phyloP scores from a whole-genome alignment of 257 asterid genomes.

The Solanum okadae region DNA sequence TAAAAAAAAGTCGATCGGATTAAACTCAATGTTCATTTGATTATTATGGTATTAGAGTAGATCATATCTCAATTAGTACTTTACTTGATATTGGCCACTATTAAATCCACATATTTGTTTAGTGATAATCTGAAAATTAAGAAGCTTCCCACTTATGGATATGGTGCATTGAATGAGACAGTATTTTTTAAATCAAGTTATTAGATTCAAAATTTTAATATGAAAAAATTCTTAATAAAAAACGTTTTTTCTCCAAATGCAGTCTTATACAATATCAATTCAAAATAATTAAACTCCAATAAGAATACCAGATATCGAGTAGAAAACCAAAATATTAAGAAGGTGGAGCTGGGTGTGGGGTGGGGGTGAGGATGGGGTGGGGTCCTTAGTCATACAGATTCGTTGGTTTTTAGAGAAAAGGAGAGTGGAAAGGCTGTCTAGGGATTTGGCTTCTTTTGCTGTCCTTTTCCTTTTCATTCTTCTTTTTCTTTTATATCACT shows the following conservation, averaged over 20 bases:
- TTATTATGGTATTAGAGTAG: not conserved
- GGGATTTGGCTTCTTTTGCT: conserved; percentile 19
- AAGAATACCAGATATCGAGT: too few relatives aligned
- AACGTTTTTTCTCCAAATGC: too few relatives aligned
- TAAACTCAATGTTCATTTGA: not conserved
- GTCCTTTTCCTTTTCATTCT: conserved; percentile 23
- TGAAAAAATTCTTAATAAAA: too few relatives aligned
- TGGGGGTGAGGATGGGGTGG: not conserved
- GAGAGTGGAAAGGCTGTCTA: conserved; percentile 5
- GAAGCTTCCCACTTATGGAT: too few relatives aligned
- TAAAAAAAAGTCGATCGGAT: not conserved
- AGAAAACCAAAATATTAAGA: not conserved
- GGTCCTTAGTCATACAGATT: not conserved
- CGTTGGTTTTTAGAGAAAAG: not conserved
- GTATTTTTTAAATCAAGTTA: too few relatives aligned
- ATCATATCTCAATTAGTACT: not conserved
- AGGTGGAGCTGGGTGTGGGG: not conserved
- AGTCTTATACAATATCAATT: too few relatives aligned
- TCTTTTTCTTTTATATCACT: not conserved
- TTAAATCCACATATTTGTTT: not conserved
- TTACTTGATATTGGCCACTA: not conserved
- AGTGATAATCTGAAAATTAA: not conserved
- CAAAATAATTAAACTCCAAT: too few relatives aligned
- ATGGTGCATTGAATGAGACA: not conserved
- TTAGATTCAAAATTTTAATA: too few relatives aligned